Base-by-base conservation (phyloP, 2,329 filamentous ascomycete species). In the Trematosphaeria pertusa region DNA sequence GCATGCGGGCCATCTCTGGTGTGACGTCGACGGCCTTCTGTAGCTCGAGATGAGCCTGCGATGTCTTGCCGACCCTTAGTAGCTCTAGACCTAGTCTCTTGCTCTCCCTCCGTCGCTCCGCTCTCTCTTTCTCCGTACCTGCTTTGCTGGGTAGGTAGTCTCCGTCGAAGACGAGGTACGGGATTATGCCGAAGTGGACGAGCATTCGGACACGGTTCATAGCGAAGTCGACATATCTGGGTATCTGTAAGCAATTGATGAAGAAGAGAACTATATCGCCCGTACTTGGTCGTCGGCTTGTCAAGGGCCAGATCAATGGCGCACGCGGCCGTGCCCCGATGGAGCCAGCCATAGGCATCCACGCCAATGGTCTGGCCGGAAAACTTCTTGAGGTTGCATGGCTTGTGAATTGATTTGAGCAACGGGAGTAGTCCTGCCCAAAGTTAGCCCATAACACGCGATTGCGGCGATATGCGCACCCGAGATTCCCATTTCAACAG, bases 321-420 rank as follows among this genome's bases (percentile, higher is more conserved):
- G 76, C 93, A 97, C 38, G 89, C 84, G 56, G 95, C 87, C 36
- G 91, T 91, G 43, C 92, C 95, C 59, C 94, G 87, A 73, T 99
- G 94, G 44, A 99, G 85, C 94, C 95, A 99, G 70, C 93, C 94
- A 80, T 99, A 99, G 46, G 89, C 93, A 72, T 99, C 94, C 26
- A 99, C 87, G n/a, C 89, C 95, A 36, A 99, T 82, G 1, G 88
- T 96, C 73, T 96, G 87, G 40, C 93, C 94, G 10, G 83, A 77
- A 72, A 89, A 97, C 65, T 91, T 91, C 70, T 91, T 95, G 50
- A 99, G 80, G 60, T 90, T 88, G 39, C 85, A 88, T 66, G 89
- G 88, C 66, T 89, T 91, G 50, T 99, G 94, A 43, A 99, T 97
- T 35, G 94, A 97, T 75, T 97, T 97, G 51, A 99, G 85, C 50